These are phyloP conservation scores for Rhodofomes roseus DNA, from an alignment of 1,284 basidiomycete genomes.

Conservation along the genomic window DNA sequence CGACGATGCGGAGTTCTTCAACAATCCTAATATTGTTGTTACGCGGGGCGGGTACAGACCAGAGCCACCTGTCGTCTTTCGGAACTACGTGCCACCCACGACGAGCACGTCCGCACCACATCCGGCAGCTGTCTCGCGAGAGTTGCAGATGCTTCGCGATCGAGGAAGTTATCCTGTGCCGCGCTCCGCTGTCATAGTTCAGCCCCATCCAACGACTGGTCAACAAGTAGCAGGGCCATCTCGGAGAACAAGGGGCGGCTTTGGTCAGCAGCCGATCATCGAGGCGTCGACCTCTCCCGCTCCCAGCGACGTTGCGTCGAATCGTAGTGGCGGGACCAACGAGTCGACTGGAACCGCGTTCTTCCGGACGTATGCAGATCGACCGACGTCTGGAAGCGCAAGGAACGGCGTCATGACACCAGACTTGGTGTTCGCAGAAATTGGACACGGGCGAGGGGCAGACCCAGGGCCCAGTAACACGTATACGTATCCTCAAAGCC, in stretches of 20 bases:
- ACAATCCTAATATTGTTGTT: conserved; percentile 19
- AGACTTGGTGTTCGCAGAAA: conserved; percentile 71
- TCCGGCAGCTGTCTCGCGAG: neutral
- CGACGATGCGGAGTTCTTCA: conserved; percentile 46
- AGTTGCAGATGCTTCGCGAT: conserved; percentile 7
- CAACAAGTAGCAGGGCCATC: conserved; percentile 23
- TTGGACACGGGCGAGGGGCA: conserved; percentile 66
- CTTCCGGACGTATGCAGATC: conserved; percentile 57
- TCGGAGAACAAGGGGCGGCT: conserved; percentile 29
- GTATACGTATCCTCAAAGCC: conserved; percentile 13
- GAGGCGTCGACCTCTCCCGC: conserved; percentile 57
- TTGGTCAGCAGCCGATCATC: conserved; percentile 59
- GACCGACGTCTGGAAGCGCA: conserved; percentile 31
- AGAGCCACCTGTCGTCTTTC: neutral
- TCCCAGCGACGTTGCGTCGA: conserved; percentile 53
- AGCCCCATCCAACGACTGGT: conserved; percentile 12
- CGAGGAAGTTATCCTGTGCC: conserved; percentile 1
- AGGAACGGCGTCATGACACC: conserved; percentile 63
- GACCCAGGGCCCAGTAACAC: conserved; percentile 24
- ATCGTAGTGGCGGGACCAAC: conserved; percentile 48
- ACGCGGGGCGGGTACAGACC: conserved; percentile 3
- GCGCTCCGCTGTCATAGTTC: neutral
- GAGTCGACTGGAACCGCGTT: conserved; percentile 55
- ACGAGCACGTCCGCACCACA: neutral
- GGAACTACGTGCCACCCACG: neutral